Conservation (phyloP, 2,329 filamentous ascomycete species). For the Dactylellina cionopaga region DNA sequence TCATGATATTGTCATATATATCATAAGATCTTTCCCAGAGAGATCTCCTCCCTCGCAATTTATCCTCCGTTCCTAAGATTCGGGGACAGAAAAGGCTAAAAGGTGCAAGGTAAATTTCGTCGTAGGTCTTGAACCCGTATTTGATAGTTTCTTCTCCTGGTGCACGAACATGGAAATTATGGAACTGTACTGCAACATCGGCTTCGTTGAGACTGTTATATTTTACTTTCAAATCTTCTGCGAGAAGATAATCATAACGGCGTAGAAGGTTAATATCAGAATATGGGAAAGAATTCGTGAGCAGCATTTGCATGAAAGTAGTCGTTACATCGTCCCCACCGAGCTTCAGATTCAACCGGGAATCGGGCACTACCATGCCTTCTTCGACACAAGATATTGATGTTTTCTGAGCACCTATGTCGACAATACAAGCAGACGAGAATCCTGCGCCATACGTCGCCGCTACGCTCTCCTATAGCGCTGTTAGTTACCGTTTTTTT, state of each 20-base stretch:
- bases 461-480: conserved; percentile 81
- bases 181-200: conserved; percentile 86
- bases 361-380: conserved; percentile 92
- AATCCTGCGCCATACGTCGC: conserved; percentile 95
- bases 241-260: conserved; percentile 89
- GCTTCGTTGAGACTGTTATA: conserved; percentile 90
- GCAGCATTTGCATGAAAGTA: conserved; percentile 96
- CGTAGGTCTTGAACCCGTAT: conserved; percentile 96
- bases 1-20: conserved; percentile 89
- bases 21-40: conserved; percentile 89
- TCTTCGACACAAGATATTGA: conserved; percentile 97
- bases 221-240: conserved; percentile 94
- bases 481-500: not conserved
- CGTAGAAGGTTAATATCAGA: conserved; percentile 89
- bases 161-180: conserved; percentile 88
- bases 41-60: conserved; percentile 80
- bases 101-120: conserved; percentile 91
- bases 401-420: conserved; percentile 96
- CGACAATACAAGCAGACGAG: conserved; percentile 91
- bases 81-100: conserved; percentile 90
- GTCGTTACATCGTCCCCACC: conserved; percentile 93
- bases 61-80: conserved; percentile 83
- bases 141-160: conserved; percentile 89
- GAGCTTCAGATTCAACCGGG: conserved; percentile 91
- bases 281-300: conserved; percentile 95